phyloP scores from a whole-genome alignment of 768 basidiomycete species.

The Psilocybe subaeruginosa region DNA sequence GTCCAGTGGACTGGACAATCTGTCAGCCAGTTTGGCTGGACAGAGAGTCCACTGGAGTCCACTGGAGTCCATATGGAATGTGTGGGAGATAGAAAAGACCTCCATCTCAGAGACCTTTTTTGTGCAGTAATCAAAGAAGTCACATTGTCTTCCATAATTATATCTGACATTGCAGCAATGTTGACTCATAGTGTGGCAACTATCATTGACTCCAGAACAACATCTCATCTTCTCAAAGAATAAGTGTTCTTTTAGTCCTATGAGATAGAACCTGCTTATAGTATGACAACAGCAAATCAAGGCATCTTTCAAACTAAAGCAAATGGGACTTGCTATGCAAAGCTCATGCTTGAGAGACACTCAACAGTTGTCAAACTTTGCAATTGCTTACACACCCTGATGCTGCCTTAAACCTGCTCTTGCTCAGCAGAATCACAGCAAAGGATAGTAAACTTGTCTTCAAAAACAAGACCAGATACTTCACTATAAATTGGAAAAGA shows the following conservation, averaged over 20 bases:
- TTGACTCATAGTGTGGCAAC: neutral
- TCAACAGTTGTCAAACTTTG: conserved; percentile 10
- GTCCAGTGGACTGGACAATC: no score
- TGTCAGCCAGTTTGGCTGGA: no score
- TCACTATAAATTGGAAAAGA: neutral
- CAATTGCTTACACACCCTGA: conserved; percentile 29
- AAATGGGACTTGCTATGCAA: neutral
- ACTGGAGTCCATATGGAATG: no score
- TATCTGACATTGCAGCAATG: neutral
- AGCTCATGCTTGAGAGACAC: neutral
- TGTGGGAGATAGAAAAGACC: no score
- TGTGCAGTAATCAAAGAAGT: neutral
- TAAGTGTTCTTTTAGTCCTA: neutral
- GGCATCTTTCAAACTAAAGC: neutral
- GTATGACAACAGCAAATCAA: neutral
- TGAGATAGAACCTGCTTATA: neutral
- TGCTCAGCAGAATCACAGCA: conserved; percentile 21
- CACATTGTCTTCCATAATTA: neutral
- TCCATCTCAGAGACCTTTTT: neutral
- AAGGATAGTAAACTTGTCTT: conserved; percentile 2
- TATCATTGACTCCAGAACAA: neutral
- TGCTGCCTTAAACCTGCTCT: conserved; percentile 26
- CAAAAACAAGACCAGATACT: neutral
- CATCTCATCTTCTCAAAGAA: neutral
- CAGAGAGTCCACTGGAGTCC: no score